Base-by-base conservation (phyloP, 495 filamentous ascomycete species). In the Xanthoparmelia taractica region DNA sequence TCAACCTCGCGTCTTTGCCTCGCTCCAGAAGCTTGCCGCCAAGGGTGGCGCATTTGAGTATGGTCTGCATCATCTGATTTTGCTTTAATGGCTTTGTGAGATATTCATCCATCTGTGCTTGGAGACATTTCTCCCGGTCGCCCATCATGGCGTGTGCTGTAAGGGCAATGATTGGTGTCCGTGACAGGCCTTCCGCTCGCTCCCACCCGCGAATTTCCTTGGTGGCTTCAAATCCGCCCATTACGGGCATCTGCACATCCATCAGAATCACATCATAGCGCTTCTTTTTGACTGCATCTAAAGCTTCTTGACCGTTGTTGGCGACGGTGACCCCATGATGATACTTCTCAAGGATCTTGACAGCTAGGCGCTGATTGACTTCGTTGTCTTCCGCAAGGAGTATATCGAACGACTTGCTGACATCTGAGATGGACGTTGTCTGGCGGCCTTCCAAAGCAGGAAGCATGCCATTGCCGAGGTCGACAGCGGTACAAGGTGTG, bases 181-280 rank as follows among this genome's bases (percentile, higher is more conserved):
- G 85, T 62, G 88, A 84, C 10, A 90, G 79, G 25, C 85, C 85
- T 54, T 85, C 77, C 65, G 88, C 87, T 37, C 86, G 84, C 72
- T 99, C 95, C 70, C 90, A 97, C 69, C 96, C 92, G 57, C 95
- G 87, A 65, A 99, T 99, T 79, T 94, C 96, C 60, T 86, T 91
- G 25, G 95, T 99, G 43, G 95, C 91, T 75, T 99, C 95, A 73
- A 97, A 99, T 41, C 95, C 95, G 67, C 95, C 95, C 92, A 99
- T 97, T 65, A 97, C 87, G 27, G 95, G 95, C 95, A 99, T 99
- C 73, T 97, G 95, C 10, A 99, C 95, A 69, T 99, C 94, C 94
- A 99, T 99, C 55, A 99, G 77, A 65, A 98, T 94, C 68, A 96
- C 90, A 75, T 98, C 94, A 70, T 93, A 98, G 66, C 90, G 87